phyloP scores from a whole-genome alignment of 495 filamentous ascomycete genomes.

The Hypoxylon trugodes region DNA sequence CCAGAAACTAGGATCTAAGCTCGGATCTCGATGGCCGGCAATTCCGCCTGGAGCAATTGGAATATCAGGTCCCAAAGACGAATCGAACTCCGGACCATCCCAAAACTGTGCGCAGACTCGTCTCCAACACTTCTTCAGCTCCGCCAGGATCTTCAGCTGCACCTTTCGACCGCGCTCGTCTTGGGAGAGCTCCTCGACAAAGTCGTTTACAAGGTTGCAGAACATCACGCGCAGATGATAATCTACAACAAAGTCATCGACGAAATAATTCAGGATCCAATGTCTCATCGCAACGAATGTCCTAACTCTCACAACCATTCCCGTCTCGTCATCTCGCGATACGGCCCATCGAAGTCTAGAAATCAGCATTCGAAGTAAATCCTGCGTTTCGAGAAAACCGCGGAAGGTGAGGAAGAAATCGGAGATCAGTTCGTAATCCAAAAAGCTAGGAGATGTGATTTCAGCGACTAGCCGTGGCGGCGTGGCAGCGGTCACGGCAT shows the following conservation, averaged over 20 bases:
- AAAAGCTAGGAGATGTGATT: conserved; percentile 93
- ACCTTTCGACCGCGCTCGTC: conserved; percentile 65
- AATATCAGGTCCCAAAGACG: conserved; percentile 66
- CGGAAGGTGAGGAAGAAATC: conserved; percentile 98
- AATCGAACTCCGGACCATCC: conserved; percentile 72
- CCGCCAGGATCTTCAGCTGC: conserved; percentile 88
- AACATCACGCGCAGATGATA: conserved; percentile 80
- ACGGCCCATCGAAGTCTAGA: conserved; percentile 90
- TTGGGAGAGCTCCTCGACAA: conserved; percentile 65
- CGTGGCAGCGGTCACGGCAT: conserved; percentile 86
- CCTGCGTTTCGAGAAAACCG: conserved; percentile 76
- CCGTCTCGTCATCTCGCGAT: conserved; percentile 79
- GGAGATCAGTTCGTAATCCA: conserved; percentile 96
- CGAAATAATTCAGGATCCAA: conserved; percentile 98
- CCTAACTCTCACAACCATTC: conserved; percentile 89
- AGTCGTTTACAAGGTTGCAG: conserved; percentile 80
- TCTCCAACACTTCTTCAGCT: conserved; percentile 98
- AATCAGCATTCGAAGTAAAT: conserved; percentile 83
- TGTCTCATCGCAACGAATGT: conserved; percentile 96
- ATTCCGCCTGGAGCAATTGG: conserved; percentile 80
- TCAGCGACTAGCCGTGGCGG: conserved; percentile 94
- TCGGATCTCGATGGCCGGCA: conserved; percentile 63
- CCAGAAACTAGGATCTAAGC: conserved; percentile 58
- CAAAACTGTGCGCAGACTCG: conserved; percentile 88
- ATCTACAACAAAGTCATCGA: conserved; percentile 92